Percentiles rank a stretch among this genome's conserved stretches.
These are phyloP conservation scores for Dactylellina parvicollis DNA, from an alignment of 2,329 filamentous ascomycete species.

Conservation along the genomic window DNA sequence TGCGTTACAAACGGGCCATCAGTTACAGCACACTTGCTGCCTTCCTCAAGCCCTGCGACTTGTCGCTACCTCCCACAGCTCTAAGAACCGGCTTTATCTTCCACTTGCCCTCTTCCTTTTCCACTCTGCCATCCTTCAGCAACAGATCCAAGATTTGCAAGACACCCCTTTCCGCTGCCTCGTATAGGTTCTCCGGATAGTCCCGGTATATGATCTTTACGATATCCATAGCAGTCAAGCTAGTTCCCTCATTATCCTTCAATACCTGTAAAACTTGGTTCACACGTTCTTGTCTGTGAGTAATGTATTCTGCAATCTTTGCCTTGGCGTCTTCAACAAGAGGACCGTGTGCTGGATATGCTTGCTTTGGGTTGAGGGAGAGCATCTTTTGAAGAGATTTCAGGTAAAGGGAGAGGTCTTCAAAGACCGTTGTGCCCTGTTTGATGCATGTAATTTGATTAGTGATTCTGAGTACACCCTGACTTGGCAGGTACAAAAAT, in stretches of 20 bases:
- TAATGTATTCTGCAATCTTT: conserved; percentile 83
- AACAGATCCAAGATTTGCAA: conserved; percentile 83
- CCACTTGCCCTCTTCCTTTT: conserved; percentile 30
- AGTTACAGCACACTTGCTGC: conserved; percentile 46
- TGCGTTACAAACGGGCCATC: neutral
- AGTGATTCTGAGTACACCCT: neutral
- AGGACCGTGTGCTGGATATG: conserved; percentile 88
- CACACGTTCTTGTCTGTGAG: conserved; percentile 81
- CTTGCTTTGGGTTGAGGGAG: conserved; percentile 67
- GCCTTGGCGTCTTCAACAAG: conserved; percentile 76
- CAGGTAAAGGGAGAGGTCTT: conserved; percentile 77
- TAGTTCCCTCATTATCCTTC: conserved; percentile 58
- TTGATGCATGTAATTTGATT: neutral
- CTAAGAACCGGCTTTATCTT: conserved; percentile 55
- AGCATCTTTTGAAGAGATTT: conserved; percentile 75
- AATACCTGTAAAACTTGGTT: conserved; percentile 77
- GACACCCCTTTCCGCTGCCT: conserved; percentile 79
- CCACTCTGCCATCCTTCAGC: conserved; percentile 75
- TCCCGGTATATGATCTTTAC: conserved; percentile 88
- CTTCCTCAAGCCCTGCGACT: conserved; percentile 52
- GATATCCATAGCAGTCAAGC: conserved; percentile 75
- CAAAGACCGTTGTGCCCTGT: conserved; percentile 85
- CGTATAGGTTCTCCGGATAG: conserved; percentile 78
- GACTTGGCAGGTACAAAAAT: neutral
- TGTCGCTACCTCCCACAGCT: conserved; percentile 54